These are phyloP conservation scores for Salix suchowensis DNA, from an alignment of 345 rosid genomes.

Conservation along the genomic window DNA sequence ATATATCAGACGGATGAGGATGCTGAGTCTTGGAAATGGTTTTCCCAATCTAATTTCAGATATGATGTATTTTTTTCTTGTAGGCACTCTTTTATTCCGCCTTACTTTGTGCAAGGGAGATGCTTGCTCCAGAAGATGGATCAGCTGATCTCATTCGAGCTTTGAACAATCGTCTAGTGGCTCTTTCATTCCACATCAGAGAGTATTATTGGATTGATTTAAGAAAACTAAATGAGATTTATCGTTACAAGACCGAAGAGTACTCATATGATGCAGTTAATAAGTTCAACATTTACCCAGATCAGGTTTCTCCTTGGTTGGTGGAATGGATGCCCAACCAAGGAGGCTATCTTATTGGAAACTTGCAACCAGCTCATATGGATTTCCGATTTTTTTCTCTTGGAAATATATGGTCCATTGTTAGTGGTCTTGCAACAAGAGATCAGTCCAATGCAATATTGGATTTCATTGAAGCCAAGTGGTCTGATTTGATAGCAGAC, in stretches of 20 bases:
- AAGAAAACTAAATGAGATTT: constrained; percentile 27
- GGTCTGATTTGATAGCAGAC: constrained; percentile 85
- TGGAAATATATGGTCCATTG: constrained; percentile 84
- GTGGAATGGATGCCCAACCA: constrained; percentile 85
- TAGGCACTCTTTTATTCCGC: constrained; percentile 92
- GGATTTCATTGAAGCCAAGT: constrained; percentile 70
- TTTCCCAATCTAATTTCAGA: background rate
- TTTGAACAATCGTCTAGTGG: constrained; percentile 80
- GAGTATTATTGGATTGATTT: constrained; percentile 92
- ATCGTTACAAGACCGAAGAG: constrained; percentile 54
- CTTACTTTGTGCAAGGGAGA: constrained; percentile 74
- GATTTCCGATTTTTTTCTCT: constrained; percentile 96
- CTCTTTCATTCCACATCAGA: constrained; percentile 83
- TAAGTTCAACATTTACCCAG: constrained; percentile 96
- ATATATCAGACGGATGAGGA: background rate
- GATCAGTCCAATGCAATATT: constrained; percentile 77
- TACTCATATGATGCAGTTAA: constrained; percentile 90
- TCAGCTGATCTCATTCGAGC: constrained; percentile 76
- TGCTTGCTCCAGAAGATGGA: constrained; percentile 86
- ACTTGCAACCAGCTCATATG: constrained; percentile 96
- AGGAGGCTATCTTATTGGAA: constrained; percentile 92
- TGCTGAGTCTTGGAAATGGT: background rate
- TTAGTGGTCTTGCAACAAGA: constrained; percentile 64
- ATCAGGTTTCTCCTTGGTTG: constrained; percentile 92
- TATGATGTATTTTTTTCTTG: constrained; percentile 10